These are phyloP conservation scores for Chaetomiaceae sp. DNA, from an alignment of 2,329 filamentous ascomycete species.

Conservation along the genomic window DNA sequence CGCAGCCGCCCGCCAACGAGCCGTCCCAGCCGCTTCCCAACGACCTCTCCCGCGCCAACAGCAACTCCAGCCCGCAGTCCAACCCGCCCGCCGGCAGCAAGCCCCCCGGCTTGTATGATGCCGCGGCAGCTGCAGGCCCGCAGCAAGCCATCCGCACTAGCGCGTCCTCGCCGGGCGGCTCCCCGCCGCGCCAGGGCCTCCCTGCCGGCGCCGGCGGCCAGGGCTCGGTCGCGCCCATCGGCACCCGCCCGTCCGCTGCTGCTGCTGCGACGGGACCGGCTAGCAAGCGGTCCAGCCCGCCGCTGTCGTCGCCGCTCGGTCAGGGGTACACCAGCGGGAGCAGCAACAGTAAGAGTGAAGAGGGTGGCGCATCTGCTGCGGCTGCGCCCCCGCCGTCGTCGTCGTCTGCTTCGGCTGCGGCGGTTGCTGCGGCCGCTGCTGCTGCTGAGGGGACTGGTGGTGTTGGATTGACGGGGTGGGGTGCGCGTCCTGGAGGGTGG, in stretches of 20 bases:
- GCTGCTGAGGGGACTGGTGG: conserved; percentile 37
- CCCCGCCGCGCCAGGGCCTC: conserved; percentile 65
- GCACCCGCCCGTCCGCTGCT: conserved; percentile 66
- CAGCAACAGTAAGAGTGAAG: conserved; percentile 42
- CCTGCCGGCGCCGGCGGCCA: conserved; percentile 34
- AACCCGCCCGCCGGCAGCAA: conserved; percentile 56
- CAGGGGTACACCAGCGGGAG: conserved; percentile 58
- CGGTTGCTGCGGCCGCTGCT: conserved; percentile 34
- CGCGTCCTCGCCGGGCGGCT: conserved; percentile 77
- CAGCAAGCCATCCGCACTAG: conserved; percentile 73
- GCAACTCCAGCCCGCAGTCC: conserved; percentile 75
- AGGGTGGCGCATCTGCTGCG: conserved; percentile 40
- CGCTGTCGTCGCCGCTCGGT: conserved; percentile 81
- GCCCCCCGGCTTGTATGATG: conserved; percentile 56
- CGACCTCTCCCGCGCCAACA: conserved; percentile 68
- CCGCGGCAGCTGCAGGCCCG: conserved; percentile 43
- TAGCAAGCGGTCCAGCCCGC: conserved; percentile 81
- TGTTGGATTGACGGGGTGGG: conserved; percentile 56
- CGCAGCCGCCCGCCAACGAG: conserved; percentile 37
- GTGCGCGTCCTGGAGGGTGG: conserved; percentile 76
- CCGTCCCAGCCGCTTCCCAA: conserved; percentile 36
- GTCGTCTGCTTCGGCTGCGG: conserved; percentile 27
- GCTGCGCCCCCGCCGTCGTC: conserved; percentile 27
- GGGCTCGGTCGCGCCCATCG: conserved; percentile 79
- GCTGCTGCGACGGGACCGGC: conserved; percentile 52